Conservation (phyloP, 2,329 filamentous ascomycete species). For the Paecilomyces sp. region DNA sequence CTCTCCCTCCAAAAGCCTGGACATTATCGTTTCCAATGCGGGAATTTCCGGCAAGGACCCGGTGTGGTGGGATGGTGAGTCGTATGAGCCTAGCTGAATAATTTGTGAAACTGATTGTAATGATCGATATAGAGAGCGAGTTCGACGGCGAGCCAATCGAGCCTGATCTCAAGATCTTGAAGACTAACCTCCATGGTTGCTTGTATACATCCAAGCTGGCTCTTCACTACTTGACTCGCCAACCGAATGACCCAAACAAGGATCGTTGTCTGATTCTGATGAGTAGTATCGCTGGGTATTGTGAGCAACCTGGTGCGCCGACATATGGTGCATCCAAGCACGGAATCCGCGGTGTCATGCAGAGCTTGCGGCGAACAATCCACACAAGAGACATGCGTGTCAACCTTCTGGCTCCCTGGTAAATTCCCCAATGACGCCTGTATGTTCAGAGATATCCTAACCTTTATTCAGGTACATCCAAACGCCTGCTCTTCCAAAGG, state of each 20-base stretch:
- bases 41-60: conserved; percentile 27
- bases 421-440: not conserved
- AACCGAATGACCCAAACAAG: not conserved
- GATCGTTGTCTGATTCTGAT: not conserved
- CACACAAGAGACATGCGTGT: not conserved
- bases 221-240: not conserved
- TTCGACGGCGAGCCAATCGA: not conserved
- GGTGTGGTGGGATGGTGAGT: conserved; percentile 2
- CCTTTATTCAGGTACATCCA: not conserved
- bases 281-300: not conserved
- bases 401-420: not conserved
- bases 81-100: not conserved
- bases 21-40: conserved; percentile 38
- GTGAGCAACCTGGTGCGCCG: not conserved
- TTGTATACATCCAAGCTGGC: not conserved
- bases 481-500: not conserved
- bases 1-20: conserved; percentile 13
- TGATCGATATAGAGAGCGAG: not conserved
- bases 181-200: not conserved
- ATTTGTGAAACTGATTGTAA: not conserved
- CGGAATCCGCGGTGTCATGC: not conserved
- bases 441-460: not conserved
- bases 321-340: not conserved
- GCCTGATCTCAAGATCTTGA: not conserved
- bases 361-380: not conserved